A percentile compares a stretch with the other conserved stretches of the same genome.
phyloP scores from a whole-genome alignment of 495 filamentous ascomycete genomes.

The Aeminium ludgeri region DNA sequence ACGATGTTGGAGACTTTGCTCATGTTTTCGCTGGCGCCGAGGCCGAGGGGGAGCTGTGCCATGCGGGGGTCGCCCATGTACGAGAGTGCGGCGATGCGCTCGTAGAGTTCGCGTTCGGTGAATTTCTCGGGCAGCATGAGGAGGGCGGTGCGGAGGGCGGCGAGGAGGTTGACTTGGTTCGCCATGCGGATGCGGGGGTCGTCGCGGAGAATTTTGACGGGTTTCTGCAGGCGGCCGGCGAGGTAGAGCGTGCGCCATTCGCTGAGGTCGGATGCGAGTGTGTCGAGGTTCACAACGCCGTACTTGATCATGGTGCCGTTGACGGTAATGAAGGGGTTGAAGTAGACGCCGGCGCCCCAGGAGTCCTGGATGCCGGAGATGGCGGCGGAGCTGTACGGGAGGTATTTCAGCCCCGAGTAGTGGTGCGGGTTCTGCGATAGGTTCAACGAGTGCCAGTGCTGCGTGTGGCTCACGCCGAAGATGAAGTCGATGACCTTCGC shows the following conservation, averaged over 20 bases:
- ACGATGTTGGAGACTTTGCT: conserved; percentile 90
- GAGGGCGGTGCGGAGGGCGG: conserved; percentile 75
- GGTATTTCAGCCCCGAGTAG: conserved; percentile 70
- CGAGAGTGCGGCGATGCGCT: conserved; percentile 74
- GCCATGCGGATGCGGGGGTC: conserved; percentile 78
- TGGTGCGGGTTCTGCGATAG: conserved; percentile 75
- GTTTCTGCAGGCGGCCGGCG: conserved; percentile 87
- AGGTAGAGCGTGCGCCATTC: conserved; percentile 89
- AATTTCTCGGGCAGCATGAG: conserved; percentile 69
- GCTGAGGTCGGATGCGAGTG: conserved; percentile 66
- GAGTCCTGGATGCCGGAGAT: conserved; percentile 73
- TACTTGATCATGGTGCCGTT: conserved; percentile 96
- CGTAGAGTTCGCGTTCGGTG: conserved; percentile 75
- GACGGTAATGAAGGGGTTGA: conserved; percentile 90
- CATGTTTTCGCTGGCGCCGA: conserved; percentile 58
- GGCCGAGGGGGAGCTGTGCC: conserved; percentile 36
- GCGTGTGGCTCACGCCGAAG: conserved; percentile 83
- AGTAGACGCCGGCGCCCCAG: conserved; percentile 88
- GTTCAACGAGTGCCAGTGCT: conserved; percentile 95
- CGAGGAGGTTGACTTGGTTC: conserved; percentile 87
- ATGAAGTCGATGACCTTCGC: conserved; percentile 98
- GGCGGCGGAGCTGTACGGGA: conserved; percentile 53
- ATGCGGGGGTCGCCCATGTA: conserved; percentile 93
- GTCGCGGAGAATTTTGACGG: conserved; percentile 91
- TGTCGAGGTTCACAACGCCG: conserved; percentile 82